Evolutionary conservation across 495 filamentous ascomycete genomes (phyloP).

Genomic region (Hypoxylon lienhwacheense): DNA sequence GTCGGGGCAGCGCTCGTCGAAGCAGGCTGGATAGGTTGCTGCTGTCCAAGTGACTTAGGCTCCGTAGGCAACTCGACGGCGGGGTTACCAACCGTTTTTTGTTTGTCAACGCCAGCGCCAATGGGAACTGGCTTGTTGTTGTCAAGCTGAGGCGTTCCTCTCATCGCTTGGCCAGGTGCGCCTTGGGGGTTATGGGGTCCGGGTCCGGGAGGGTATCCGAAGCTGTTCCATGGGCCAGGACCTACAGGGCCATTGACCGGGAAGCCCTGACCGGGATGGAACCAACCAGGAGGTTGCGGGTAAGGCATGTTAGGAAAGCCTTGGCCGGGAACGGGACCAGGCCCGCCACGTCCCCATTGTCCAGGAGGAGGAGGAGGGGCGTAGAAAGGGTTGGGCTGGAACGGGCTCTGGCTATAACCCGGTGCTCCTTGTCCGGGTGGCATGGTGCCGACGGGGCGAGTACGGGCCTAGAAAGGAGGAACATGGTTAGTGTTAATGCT

Average conservation of each 20-base stretch:
- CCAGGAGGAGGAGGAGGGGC: slow-evolving; percentile 56
- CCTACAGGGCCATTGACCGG: slow-evolving; percentile 58
- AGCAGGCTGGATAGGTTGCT: slow-evolving; percentile 39
- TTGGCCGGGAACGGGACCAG: slow-evolving; percentile 40
- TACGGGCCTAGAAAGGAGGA: slow-evolving; percentile 41
- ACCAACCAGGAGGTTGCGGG: slow-evolving; percentile 74
- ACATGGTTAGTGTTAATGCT: slow-evolving; percentile 31
- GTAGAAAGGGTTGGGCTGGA: slow-evolving; percentile 47
- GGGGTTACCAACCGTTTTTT: slow-evolving; percentile 44
- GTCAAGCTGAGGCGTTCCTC: slow-evolving; percentile 41
- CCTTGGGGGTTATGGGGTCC: slow-evolving; percentile 43
- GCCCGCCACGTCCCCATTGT: slow-evolving; percentile 62
- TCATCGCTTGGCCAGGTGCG: slow-evolving; percentile 43
- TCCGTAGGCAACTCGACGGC: slow-evolving; percentile 43
- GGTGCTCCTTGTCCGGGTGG: slow-evolving; percentile 55
- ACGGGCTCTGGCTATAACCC: slow-evolving; percentile 57
- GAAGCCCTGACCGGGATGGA: slow-evolving; percentile 79
- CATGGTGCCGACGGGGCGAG: slow-evolving; percentile 39
- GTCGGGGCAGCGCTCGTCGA: slow-evolving; percentile 38
- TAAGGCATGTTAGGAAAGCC: slow-evolving; percentile 52
- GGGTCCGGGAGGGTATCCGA: slow-evolving; percentile 52
- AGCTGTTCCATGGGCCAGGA: slow-evolving; percentile 60
- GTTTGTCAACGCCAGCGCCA: slow-evolving; percentile 55
- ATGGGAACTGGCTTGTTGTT: slow-evolving; percentile 56
- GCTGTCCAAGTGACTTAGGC: slow-evolving; percentile 45